Base-by-base conservation (phyloP, 495 filamentous ascomycete genomes). In the Neurospora tetraspora region DNA sequence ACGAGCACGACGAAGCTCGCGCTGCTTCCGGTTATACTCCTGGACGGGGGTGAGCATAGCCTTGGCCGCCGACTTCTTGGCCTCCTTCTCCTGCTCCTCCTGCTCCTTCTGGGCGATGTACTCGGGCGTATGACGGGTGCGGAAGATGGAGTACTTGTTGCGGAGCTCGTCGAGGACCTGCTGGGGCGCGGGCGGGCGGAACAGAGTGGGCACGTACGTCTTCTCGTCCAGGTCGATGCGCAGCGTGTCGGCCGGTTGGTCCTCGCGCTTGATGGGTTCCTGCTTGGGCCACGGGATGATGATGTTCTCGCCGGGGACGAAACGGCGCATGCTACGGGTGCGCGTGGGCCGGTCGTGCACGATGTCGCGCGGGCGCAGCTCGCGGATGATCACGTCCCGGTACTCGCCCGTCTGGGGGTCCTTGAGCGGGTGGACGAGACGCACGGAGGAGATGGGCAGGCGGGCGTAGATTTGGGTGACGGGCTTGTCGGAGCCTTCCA, bases 91-190 rank as follows among this genome's bases (percentile, higher is more conserved):
- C 70, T 85, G 81, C 73, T 88, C 88, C 80, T 90, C 88, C 74
- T 86, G 86, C 82, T 87, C 82, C 82, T 88, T 90, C 85, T 78
- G 83, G 71, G 82, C 86, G 39, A 92, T 78, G 80, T 89, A 93
- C 77, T 89, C 87, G 71, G 83, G 82, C 43, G 94, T 91, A 80
- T 97, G 94, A 34, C 94, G 83, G 53, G 88, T 92, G 74, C 95
- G 88, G 89, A 93, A 97, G 74, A 87, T 89, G 73, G 88, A 90
- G 88, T 91, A 98, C 76, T 91, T 92, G 82, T 91, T 91, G 74
- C 96, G 86, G 79, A 98, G 85, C 85, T 98, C 95, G 80, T 98
- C 92, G 74, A 98, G 87, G 39, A 98, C 88, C 36, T 78, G 83
- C 65, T 83, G 80, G 36, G 96, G 93, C 85, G 98, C 92, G n/a